phyloP scores from a whole-genome alignment of 352 stramenopile genomes.

The Pythium oligandrum region DNA sequence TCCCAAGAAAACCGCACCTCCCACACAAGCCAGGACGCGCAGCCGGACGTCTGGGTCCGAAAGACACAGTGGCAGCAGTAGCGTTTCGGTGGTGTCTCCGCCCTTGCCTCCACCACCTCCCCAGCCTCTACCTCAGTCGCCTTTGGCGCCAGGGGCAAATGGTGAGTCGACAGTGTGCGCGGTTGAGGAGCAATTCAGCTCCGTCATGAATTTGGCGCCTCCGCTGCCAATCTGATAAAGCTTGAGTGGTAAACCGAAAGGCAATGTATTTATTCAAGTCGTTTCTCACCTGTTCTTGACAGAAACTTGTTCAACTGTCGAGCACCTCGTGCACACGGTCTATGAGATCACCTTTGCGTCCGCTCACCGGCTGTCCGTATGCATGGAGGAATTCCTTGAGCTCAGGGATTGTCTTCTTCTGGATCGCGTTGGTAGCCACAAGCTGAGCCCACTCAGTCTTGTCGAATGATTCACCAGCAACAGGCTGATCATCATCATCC shows the following conservation, averaged over 20 bases:
- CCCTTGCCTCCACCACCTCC: too few relatives aligned
- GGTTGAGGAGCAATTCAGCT: conserved; percentile 22
- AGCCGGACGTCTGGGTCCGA: too few relatives aligned
- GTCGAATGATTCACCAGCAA: conserved; percentile 35
- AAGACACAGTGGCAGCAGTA: too few relatives aligned
- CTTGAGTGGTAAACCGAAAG: too few relatives aligned
- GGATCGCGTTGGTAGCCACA: conserved; percentile 36
- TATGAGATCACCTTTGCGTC: conserved; percentile 68
- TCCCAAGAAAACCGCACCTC: too few relatives aligned
- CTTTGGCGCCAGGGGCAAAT: background rate
- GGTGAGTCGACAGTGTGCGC: conserved; percentile 16
- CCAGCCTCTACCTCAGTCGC: background rate
- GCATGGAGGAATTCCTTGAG: conserved; percentile 64
- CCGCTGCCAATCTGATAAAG: too few relatives aligned
- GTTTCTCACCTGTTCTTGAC: too few relatives aligned
- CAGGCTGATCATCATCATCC: conserved; percentile 11
- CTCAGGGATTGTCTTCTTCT: conserved; percentile 71
- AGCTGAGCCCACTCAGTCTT: conserved; percentile 47
- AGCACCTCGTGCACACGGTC: conserved; percentile 37
- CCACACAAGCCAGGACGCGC: too few relatives aligned
- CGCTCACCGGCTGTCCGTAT: conserved; percentile 32
- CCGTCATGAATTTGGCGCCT: conserved; percentile 14
- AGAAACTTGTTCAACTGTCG: too few relatives aligned
- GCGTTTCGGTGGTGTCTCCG: too few relatives aligned
- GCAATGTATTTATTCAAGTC: background rate